Evolutionary conservation across 2,329 filamentous ascomycete genomes (phyloP).

Genomic region (Aureobasidium sp.): DNA sequence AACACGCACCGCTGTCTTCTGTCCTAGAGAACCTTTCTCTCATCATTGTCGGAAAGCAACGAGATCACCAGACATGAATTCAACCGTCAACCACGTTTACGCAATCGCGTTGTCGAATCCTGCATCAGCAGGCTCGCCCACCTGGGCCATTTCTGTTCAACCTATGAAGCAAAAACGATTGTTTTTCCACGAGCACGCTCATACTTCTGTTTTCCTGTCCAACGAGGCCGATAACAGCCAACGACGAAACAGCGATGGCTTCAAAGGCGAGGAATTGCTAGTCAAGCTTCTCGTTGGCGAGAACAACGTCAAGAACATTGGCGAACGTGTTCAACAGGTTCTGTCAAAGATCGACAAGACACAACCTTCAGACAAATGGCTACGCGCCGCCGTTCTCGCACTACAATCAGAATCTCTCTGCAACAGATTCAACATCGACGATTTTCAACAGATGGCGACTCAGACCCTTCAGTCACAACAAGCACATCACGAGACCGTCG

Average conservation of each 20-base stretch:
- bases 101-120: not conserved
- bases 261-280: constrained; percentile 1
- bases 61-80: not conserved
- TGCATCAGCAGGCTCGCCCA: not conserved
- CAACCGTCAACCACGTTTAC: constrained; percentile 1
- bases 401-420: not conserved
- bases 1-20: not conserved
- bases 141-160: constrained; percentile 8
- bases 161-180: constrained; percentile 8
- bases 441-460: not conserved
- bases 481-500: constrained; percentile 4
- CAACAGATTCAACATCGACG: not conserved
- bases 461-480: constrained; percentile 1
- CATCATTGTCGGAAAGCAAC: not conserved
- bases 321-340: not conserved
- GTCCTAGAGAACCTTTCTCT: constrained; percentile 5
- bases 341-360: not conserved
- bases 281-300: constrained; percentile 11
- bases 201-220: not conserved
- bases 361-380: not conserved
- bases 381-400: not conserved
- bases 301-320: not conserved
- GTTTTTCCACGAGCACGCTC: constrained; percentile 6
- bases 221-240: not conserved
- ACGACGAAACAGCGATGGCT: constrained; percentile 3